Evolutionary conservation across 345 rosid genomes (phyloP).

Genomic region (Gossypium raimondii): DNA sequence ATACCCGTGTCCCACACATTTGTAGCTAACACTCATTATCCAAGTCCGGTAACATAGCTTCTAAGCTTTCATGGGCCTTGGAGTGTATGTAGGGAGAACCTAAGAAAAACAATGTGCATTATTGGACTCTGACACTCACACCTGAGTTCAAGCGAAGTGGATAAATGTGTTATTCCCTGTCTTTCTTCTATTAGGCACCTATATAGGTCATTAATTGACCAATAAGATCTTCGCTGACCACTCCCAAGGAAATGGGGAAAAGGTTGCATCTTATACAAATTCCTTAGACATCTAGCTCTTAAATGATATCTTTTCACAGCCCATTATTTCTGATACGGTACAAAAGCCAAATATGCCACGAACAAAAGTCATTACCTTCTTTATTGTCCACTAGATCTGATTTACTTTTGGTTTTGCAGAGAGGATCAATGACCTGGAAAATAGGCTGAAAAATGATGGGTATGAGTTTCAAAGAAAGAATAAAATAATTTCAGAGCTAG

Average conservation of each 20-base stretch:
- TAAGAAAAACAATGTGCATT: neutral
- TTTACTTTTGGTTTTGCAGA: constrained; percentile 37
- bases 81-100: neutral
- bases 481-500: constrained; percentile 49
- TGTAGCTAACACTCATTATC: neutral
- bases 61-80: neutral
- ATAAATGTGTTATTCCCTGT: neutral
- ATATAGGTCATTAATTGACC: neutral
- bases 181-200: neutral
- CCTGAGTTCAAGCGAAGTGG: neutral
- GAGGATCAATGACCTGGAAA: constrained; percentile 51
- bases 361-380: neutral
- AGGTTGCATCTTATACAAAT: constrained; percentile 1
- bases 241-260: neutral
- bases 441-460: constrained; percentile 38
- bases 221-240: neutral
- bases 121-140: neutral
- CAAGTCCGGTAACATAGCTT: neutral
- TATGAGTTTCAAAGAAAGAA: constrained; percentile 51
- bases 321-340: neutral
- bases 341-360: neutral
- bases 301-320: neutral
- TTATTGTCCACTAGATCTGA: neutral
- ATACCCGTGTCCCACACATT: neutral
- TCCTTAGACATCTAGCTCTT: neutral